Percentiles rank a stretch among this genome's conserved stretches.
Evolutionary conservation across 2,329 filamentous ascomycete genomes (phyloP).

Genomic region (Arthrobotrys entomopaga): DNA sequence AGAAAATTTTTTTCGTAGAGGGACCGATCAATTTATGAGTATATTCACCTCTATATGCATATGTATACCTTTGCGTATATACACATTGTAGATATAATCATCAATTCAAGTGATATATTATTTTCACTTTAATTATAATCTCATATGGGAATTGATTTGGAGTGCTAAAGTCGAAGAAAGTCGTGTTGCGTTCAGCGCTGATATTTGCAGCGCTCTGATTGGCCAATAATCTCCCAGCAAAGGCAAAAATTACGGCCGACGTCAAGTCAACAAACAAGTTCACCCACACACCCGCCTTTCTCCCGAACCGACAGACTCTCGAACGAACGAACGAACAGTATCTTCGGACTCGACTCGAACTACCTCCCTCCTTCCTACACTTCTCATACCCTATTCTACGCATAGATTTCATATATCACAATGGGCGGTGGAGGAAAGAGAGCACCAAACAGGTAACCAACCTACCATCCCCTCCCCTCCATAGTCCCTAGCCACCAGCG

Average conservation of each 20-base stretch:
- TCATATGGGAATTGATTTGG: too few relatives aligned
- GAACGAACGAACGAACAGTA: too few relatives aligned
- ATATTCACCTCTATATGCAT: slow-evolving; percentile 28
- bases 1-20: slow-evolving; percentile 43
- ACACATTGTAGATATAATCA: neutral
- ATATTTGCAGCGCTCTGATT: slow-evolving; percentile 36
- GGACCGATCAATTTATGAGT: slow-evolving; percentile 30
- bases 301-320: slow-evolving; percentile 18
- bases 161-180: too few relatives aligned
- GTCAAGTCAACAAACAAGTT: slow-evolving; percentile 49
- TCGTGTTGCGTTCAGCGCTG: neutral
- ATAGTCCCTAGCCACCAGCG: neutral
- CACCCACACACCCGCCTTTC: neutral
- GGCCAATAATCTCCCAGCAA: slow-evolving; percentile 11
- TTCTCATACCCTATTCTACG: neutral
- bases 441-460: slow-evolving; percentile 32
- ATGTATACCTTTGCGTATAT: neutral
- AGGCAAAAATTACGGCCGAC: slow-evolving; percentile 11
- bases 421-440: slow-evolving; percentile 54
- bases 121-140: neutral
- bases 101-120: neutral
- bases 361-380: neutral
- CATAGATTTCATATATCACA: slow-evolving; percentile 22
- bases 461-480: neutral
- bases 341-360: neutral